phyloP scores from a whole-genome alignment of 1,284 basidiomycete species.

The Pseudozyma pruni region DNA sequence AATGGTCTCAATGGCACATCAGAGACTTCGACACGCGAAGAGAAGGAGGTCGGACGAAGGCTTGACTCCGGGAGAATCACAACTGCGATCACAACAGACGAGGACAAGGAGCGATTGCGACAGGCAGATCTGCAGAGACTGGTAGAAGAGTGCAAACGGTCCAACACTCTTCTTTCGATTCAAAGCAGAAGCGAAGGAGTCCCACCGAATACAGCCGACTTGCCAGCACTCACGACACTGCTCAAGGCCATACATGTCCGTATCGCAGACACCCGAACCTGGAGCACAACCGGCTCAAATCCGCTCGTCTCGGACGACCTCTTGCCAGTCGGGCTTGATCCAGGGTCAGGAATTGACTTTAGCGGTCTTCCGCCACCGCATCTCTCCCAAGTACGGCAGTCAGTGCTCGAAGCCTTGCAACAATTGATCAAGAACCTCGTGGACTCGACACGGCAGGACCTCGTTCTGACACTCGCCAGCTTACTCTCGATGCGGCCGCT shows the following conservation, averaged over 20 bases:
- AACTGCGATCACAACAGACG: not conserved
- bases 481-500: slow-evolving; percentile 6
- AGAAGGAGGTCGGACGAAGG: not conserved
- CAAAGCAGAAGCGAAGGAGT: not conserved
- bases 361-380: slow-evolving; percentile 3
- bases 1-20: not conserved
- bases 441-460: slow-evolving; percentile 2
- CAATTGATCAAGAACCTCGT: slow-evolving; percentile 2
- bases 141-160: slow-evolving; percentile 30
- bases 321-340: slow-evolving; percentile 11
- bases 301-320: slow-evolving; percentile 20
- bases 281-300: not conserved
- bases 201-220: not conserved
- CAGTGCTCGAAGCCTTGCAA: slow-evolving; percentile 12
- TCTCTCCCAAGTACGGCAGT: slow-evolving; percentile 8
- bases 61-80: not conserved
- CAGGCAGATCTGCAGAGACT: slow-evolving; percentile 24
- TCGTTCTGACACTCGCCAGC: slow-evolving; percentile 7
- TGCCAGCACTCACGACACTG: not conserved
- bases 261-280: slow-evolving; percentile 16
- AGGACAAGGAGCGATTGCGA: slow-evolving; percentile 5
- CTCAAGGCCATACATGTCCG: slow-evolving; percentile 9
- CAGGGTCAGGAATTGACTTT: slow-evolving; percentile 10
- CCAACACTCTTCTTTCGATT: slow-evolving; percentile 8
- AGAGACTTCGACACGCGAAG: too few relatives aligned